Percentiles rank a stretch among this genome's conserved stretches.
Conservation (phyloP, 2,329 filamentous ascomycete species). For the Didymella segeticola region DNA sequence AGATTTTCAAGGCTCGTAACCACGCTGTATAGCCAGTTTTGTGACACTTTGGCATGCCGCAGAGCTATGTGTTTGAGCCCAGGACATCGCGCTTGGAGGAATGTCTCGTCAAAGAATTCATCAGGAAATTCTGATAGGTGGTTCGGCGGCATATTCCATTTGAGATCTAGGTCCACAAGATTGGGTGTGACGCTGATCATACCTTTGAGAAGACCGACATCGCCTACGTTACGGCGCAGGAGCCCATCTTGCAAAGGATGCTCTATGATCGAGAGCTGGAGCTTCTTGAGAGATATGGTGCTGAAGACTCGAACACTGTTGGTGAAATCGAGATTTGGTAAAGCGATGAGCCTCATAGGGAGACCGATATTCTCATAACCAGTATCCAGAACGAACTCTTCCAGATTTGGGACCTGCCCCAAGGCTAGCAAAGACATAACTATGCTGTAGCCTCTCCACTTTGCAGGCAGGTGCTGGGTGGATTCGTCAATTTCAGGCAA, state of each 20-base stretch:
- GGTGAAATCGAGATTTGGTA: slow-evolving; percentile 5
- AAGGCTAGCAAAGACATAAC: slow-evolving; percentile 36
- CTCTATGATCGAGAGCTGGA: slow-evolving; percentile 3
- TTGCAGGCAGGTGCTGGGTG: not conserved
- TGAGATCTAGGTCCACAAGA: slow-evolving; percentile 1
- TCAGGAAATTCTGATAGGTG: not conserved
- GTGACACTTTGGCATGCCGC: not conserved
- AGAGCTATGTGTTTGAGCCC: not conserved
- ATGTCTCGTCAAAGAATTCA: not conserved
- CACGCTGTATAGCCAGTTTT: not conserved
- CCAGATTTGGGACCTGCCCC: slow-evolving; percentile 30
- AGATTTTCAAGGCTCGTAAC: not conserved
- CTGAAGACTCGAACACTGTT: slow-evolving; percentile 13
- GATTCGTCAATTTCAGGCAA: not conserved
- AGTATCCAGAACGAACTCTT: slow-evolving; percentile 48
- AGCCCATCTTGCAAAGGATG: not conserved
- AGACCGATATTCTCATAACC: slow-evolving; percentile 16
- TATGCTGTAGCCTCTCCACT: slow-evolving; percentile 45
- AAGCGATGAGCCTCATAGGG: slow-evolving; percentile 10
- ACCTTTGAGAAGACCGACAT: not conserved
- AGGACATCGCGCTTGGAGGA: not conserved
- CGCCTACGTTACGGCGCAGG: not conserved
- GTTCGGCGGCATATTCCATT: not conserved
- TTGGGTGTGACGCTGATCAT: not conserved
- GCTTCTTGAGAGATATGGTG: not conserved